Conservation (phyloP, 179 eudicot species). For the Amaranthus tricolor region DNA sequence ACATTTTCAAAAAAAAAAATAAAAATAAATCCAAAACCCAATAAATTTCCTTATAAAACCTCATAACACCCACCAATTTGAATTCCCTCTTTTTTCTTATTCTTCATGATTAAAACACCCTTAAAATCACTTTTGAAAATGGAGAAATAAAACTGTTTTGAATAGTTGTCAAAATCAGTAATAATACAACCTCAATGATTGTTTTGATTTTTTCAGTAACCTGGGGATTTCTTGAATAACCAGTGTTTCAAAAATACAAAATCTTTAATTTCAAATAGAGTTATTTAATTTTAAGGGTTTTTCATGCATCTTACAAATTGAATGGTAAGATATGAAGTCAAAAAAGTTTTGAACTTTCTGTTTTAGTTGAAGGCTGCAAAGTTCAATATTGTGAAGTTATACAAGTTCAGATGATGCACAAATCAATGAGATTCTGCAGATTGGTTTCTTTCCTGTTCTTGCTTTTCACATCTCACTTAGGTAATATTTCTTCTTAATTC, state of each 20-base stretch:
- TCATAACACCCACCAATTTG: neutral
- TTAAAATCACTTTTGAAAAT: too few relatives aligned
- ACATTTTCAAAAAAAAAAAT: neutral
- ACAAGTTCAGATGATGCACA: constrained; percentile 7
- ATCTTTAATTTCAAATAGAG: constrained; percentile 23
- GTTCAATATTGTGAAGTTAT: constrained; percentile 21
- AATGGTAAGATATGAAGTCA: neutral
- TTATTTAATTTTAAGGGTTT: neutral
- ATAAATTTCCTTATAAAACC: constrained; percentile 17
- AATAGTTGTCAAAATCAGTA: too few relatives aligned
- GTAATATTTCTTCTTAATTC: constrained; percentile 14
- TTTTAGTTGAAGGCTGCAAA: constrained; percentile 6
- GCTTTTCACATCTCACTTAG: constrained; percentile 26
- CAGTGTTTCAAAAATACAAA: neutral
- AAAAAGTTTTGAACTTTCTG: constrained; percentile 11
- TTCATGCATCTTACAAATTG: constrained; percentile 15
- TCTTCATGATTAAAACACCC: too few relatives aligned
- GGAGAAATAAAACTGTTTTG: too few relatives aligned
- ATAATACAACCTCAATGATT: too few relatives aligned
- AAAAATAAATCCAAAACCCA: neutral
- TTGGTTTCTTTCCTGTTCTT: constrained; percentile 21
- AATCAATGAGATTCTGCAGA: constrained; percentile 16
- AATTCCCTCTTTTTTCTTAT: too few relatives aligned
- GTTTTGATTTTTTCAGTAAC: too few relatives aligned
- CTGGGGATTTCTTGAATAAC: constrained; percentile 17